Evolutionary conservation across 2,329 filamentous ascomycete species (phyloP).

Genomic region (Penicillium decumbens): DNA sequence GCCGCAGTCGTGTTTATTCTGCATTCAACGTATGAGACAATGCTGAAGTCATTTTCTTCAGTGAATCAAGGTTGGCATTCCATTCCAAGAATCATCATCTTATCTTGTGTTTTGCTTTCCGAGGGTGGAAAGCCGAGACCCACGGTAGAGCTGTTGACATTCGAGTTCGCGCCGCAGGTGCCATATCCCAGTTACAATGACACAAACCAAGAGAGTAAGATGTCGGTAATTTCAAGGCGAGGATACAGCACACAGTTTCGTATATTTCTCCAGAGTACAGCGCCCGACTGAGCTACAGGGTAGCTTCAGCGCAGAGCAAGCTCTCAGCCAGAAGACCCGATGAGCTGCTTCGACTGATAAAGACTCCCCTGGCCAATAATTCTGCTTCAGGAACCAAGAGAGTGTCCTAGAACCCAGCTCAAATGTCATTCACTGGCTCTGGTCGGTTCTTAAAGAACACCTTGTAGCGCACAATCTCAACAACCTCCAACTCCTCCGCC

Average conservation of each 20-base stretch:
- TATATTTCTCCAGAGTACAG: background rate
- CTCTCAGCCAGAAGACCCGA: background rate
- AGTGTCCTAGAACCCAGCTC: slow-evolving; percentile 3
- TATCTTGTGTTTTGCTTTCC: background rate
- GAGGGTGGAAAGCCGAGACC: background rate
- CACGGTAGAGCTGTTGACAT: background rate
- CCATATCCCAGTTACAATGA: background rate
- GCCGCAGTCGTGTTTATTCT: background rate
- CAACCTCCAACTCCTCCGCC: slow-evolving; percentile 61
- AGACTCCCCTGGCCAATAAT: background rate
- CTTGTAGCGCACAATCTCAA: slow-evolving; percentile 84
- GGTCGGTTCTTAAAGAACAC: slow-evolving; percentile 77
- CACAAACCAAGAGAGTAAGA: background rate
- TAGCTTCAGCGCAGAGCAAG: background rate
- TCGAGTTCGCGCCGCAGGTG: background rate
- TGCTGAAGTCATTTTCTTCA: background rate
- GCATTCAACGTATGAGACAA: background rate
- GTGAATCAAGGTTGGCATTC: background rate
- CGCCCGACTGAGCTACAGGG: background rate
- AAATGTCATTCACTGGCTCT: slow-evolving; percentile 65
- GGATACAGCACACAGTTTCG: background rate
- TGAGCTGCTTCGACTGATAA: background rate
- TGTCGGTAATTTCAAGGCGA: background rate
- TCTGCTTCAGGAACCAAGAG: background rate
- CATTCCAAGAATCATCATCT: background rate